Conservation (phyloP, 257 asterid species). For the Solanum tarapatanum region DNA sequence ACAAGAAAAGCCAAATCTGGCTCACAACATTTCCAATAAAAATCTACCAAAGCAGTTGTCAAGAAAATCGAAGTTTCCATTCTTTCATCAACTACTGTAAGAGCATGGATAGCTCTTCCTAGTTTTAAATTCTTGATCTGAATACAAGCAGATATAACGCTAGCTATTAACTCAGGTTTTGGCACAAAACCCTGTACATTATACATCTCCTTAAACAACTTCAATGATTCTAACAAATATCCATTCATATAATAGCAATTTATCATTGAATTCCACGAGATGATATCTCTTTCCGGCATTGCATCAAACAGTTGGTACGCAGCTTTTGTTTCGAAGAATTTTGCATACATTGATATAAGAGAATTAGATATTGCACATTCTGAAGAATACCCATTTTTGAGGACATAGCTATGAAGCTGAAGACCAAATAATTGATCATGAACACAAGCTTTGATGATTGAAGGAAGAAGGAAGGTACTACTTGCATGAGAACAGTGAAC, state of each 20-base stretch:
- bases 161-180: slow-evolving; percentile 61
- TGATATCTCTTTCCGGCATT: slow-evolving; percentile 43
- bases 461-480: slow-evolving; percentile 46
- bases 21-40: slow-evolving; percentile 40
- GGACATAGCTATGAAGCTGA: slow-evolving; percentile 46
- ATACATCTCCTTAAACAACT: slow-evolving; percentile 37
- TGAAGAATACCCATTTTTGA: slow-evolving; percentile 39
- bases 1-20: slow-evolving; percentile 37
- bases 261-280: slow-evolving; percentile 58
- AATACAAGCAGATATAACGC: slow-evolving; percentile 38
- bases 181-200: slow-evolving; percentile 21
- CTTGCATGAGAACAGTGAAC: slow-evolving; percentile 32
- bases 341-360: slow-evolving; percentile 40
- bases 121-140: slow-evolving; percentile 27
- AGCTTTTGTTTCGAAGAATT: slow-evolving; percentile 11
- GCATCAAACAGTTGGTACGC: slow-evolving; percentile 47
- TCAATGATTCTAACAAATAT: slow-evolving; percentile 23
- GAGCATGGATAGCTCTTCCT: slow-evolving; percentile 54
- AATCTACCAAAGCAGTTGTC: slow-evolving; percentile 36
- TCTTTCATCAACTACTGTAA: slow-evolving; percentile 40
- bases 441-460: slow-evolving; percentile 56
- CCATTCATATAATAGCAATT: slow-evolving; percentile 54
- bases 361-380: slow-evolving; percentile 53
- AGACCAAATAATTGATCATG: slow-evolving; percentile 23
- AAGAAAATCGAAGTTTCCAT: slow-evolving; percentile 31